Evolutionary conservation across 768 basidiomycete genomes (phyloP).

Genomic region (Lactarius indigo): DNA sequence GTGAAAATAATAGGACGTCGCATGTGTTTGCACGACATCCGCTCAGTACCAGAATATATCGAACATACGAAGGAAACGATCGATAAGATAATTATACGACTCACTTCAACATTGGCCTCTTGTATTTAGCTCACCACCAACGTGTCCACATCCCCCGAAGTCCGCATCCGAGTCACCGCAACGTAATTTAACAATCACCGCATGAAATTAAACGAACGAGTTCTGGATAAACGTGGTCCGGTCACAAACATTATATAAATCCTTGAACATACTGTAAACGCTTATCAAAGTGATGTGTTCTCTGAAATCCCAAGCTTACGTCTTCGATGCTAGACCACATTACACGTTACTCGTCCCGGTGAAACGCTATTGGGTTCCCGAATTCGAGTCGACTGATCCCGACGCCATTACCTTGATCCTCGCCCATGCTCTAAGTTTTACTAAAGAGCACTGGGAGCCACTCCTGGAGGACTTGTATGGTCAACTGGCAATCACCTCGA

Average conservation of each 20-base stretch:
- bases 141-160: not conserved
- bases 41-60: too few relatives aligned
- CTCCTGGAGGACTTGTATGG: slow-evolving; percentile 45
- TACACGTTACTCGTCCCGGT: slow-evolving; percentile 47
- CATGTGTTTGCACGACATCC: too few relatives aligned
- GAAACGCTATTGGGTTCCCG: slow-evolving; percentile 47
- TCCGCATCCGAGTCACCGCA: not conserved
- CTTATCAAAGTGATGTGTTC: not conserved
- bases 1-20: too few relatives aligned
- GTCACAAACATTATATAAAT: not conserved
- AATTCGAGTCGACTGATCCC: slow-evolving; percentile 34
- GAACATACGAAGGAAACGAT: too few relatives aligned
- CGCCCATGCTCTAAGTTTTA: slow-evolving; percentile 52
- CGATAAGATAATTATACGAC: too few relatives aligned
- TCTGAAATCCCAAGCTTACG: slow-evolving; percentile 31
- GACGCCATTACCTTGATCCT: slow-evolving; percentile 47
- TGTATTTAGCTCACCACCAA: not conserved
- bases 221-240: too few relatives aligned
- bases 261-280: not conserved
- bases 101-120: too few relatives aligned
- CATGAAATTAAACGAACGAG: not conserved
- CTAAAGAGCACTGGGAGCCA: slow-evolving; percentile 61
- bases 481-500: slow-evolving; percentile 24
- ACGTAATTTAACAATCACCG: not conserved
- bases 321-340: slow-evolving; percentile 51